Evolutionary conservation across 768 basidiomycete species (phyloP), one percentile per base, ranked within the genome.

Genomic region (Boletus rubroflammeus): DNA sequence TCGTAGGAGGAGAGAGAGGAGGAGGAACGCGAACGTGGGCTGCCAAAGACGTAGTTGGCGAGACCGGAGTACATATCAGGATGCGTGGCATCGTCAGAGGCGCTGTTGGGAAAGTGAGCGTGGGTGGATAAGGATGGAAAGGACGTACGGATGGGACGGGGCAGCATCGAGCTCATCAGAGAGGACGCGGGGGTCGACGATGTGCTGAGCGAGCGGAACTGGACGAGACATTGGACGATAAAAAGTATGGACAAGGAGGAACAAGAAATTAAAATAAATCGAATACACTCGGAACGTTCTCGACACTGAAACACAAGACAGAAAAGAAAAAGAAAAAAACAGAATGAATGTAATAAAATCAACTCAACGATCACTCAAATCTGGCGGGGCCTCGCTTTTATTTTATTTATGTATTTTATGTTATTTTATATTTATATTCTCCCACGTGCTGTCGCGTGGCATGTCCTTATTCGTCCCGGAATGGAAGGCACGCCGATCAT

Each of bases 11-110:
- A 39, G 35, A 43, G n/a, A n/a, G n/a, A 39, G 35, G 62, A 35
- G 47, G 73, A 43, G 53, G 62, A 17, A 17, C 49, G 55, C 9
- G 53, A 55, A 6, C 54, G 62, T 15, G 69, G 66, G 13, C 64
- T 68, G 31, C 78, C 78, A 55, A 79, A 79, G 7, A 75, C 76
- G 62, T 71, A 79, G 42, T 58, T 70, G 21, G 75, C 70, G 23
- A 79, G 68, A 50, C 65, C 65, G 3, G 74, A 72, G 61, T 80
- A 76, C 34, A 77, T 71, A 41, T 50, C 41, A 21, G 52, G 44
- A 11, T 51, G 51, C 3, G 44, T 29, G n/a, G 50, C 5, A 41
- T 29, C 35, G 26, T 23, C 29, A 45, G 14, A 15, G 21, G 21
- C 1, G 32, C 51, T 52, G 26, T 19, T 34, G 44, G 15, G 32